Conservation (phyloP, 2,329 filamentous ascomycete species). For the Penicillium olsonii region DNA sequence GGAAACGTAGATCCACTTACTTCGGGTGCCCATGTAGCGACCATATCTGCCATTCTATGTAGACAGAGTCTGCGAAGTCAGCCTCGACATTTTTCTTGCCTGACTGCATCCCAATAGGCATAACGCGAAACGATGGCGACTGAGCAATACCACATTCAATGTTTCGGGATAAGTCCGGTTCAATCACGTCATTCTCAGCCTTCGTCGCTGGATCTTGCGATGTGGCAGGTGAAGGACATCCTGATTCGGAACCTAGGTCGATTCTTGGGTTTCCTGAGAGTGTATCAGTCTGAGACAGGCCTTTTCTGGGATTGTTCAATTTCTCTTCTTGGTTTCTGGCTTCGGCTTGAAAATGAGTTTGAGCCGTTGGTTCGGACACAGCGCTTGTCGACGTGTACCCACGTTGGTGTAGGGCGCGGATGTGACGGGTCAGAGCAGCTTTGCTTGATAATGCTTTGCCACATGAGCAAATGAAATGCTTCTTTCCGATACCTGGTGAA, state of each 20-base stretch:
- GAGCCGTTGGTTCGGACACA: constrained; percentile 22
- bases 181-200: background rate
- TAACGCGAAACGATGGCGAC: background rate
- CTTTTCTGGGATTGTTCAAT: too few relatives aligned
- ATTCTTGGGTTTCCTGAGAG: too few relatives aligned
- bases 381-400: constrained; percentile 29
- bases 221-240: too few relatives aligned
- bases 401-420: constrained; percentile 32
- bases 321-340: background rate
- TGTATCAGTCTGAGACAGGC: too few relatives aligned
- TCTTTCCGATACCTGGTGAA: constrained; percentile 34
- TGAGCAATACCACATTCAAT: background rate
- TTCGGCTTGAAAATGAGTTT: constrained; percentile 16
- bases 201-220: too few relatives aligned
- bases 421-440: constrained; percentile 35
- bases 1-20: background rate
- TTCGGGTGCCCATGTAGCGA: background rate
- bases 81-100: background rate
- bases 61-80: background rate
- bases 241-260: too few relatives aligned
- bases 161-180: background rate
- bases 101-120: background rate
- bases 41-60: background rate
- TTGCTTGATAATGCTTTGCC: constrained; percentile 35
- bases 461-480: constrained; percentile 37